Base-by-base conservation (phyloP, 345 rosid genomes). In the Boechera divaricarpa region DNA sequence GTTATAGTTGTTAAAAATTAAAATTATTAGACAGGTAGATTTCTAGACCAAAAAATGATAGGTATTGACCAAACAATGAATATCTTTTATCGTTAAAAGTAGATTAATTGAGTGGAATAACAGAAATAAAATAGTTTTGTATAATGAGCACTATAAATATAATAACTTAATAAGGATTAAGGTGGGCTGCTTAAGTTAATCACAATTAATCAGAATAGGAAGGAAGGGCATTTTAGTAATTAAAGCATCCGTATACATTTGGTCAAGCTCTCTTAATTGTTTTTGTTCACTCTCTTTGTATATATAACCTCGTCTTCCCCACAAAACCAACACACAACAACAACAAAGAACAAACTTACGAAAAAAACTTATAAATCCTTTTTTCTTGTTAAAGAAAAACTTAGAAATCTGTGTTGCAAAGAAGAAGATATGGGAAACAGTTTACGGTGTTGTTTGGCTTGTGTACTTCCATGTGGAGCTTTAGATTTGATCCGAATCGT, bases 401-500 rank as follows among this genome's bases (percentile, higher is more conserved):
- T n/a, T 6, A 39, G 6, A 36, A n/a, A 74, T 56, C 33, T 42
- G 42, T 38, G 13, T 49, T 36, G 35, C 49, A 51, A 69, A 12
- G 9, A 2, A n/a, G 76, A 32, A 13, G 35, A 26, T 32, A 94
- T 95, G 99, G 98, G 99, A 12, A 95, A 95, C 70, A 91, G 91
- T 73, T 79, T 95, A 78, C 86, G 96, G 68, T 95, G 97, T 54
- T 95, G 97, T 75, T 82, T 95, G 85, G 96, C 96, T 38, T 95
- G 98, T 76, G 87, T 95, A 61, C 91, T 92, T 80, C 97, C 99
- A 1, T 92, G 94, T 71, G 99, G 98, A 58, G 99, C 98, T 51
- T 87, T 95, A 57, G 99, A 95, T 64, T 82, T 95, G 84, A 92
- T 92, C 81, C 85, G 99, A 5, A 85, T 95, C 76, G 98, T 95